Evolutionary conservation across 106 monocot genomes (phyloP), one percentile per base, ranked within the genome.

Genomic region (Dioscorea dumetorum): DNA sequence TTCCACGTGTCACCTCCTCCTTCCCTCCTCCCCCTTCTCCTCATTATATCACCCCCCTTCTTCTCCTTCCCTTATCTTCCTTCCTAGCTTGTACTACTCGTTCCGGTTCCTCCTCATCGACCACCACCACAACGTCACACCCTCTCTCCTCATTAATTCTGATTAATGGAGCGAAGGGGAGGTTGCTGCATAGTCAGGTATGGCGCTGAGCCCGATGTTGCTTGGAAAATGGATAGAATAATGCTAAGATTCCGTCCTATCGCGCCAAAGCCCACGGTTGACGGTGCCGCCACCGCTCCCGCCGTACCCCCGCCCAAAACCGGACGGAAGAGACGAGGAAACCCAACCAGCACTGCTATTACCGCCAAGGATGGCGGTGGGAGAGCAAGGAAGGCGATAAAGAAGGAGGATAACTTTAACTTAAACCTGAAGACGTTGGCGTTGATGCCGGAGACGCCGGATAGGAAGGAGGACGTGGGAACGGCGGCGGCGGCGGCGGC

Each of bases 211-310:
- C 65, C 78, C 20, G 89, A 72, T 61, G 84, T 66, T 11, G 82
- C 93, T 10, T 86, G 83, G 77, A 77, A 68, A 64, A 50, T 87
- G 24, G 86, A 76, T 18, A 61, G 72, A 71, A 94, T 87, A 24
- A 82, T 94, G 86, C 83, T 90, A 18, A 64, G 79, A 50, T 94
- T 72, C 75, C 83, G 94, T 0, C 94, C 94, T 17, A 94, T 94
- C 74, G 94, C 90, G 2, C 94, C 94, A 48, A 94, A 87, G 67
- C 94, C 90, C 8, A 52, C 57, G 22, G 67, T 79, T 1, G 31
- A 4, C 1, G 73, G 72, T n/a, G 50, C 59, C 23, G 17, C 21
- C 57, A 60, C 57, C 12, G 66, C 12, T 33, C 20, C 35, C 28
- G 28, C 28, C 3, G 28, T 28, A 28, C 28, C 28, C 3, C 28